Base-by-base conservation (phyloP, 345 rosid species). In the Laguncularia racemosa region DNA sequence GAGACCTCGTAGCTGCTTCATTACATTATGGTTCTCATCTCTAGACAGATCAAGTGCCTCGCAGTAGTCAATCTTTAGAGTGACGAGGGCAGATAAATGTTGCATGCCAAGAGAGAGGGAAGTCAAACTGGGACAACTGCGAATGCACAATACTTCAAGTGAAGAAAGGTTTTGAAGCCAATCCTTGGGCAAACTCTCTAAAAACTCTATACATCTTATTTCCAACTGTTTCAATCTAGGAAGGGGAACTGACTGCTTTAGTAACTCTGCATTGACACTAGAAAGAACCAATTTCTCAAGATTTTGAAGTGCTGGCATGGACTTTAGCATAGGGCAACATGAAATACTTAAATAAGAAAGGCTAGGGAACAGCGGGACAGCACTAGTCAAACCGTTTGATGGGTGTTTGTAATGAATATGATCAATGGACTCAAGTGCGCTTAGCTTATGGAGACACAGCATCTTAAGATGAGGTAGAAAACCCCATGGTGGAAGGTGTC, bases 91-190 rank as follows among this genome's bases (percentile, higher is more conserved):
- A 5, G 57, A 16, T 12, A 61, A 21, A 48, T 44, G 26, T 44
- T 10, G 20, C n/a, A 51, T 33, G 16, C 64, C 46, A 21, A 15
- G 56, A 44, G 50, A 52, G 46, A 52, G 57, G 17, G 56, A 51
- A 43, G 40, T n/a, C 47, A 52, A 21, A 23, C 13, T 20, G 8
- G 26, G 49, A 21, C 50, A 61, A 14, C 43, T 3, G 17, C 2
- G 6, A 13, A 61, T 52, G 1, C 8, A 46, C 13, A 53, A 40
- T 16, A 14, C 46, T 52, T 44, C 26, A 38, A 62, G 57, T 15
- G 65, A 44, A n/a, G 20, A 18, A 49, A 61, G 50, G 52, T 44
- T 55, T 16, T 6, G 18, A 16, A 16, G 58, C 58, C 58, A 55
- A 26, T 55, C 33, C 46, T 38, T 44, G n/a, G 58, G 16, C 17